Base-by-base conservation (phyloP, 129 eudicot species). In the Ambrosia trifida region DNA sequence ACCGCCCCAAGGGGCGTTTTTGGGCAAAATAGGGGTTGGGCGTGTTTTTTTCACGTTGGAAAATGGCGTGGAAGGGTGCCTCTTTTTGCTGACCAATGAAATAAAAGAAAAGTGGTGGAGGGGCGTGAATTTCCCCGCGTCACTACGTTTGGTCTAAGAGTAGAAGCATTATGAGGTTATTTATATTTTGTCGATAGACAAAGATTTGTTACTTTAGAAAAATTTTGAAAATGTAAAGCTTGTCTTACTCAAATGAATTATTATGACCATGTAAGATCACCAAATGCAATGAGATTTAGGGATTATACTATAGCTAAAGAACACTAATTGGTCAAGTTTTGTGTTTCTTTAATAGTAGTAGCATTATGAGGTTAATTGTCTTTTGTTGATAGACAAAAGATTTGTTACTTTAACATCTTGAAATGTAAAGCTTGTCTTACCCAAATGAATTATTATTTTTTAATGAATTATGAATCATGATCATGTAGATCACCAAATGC, bases 381-480 rank as follows among this genome's bases (percentile, higher is more conserved):
- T 74, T 66, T 75, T 19, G 43, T 51, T 64, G 35, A 38, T 6
- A 19, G 49, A 62, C 36, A n/a, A 62, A 58, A 62, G 32, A 73
- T 24, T 18, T 64, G 36, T 40, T 14, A 63, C 64, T 73, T 64
- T 19, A 35, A 73, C 36, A 60, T 44, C 14, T 31, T 44, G 49
- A 72, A n/a, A 60, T 43, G 63, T n/a, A n/a, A 24, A 19, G 16
- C 32, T 72, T 57, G 57, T 14, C 57, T 58, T 72, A 41, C 41
- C 66, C 44, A 3, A n/a, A n/a, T n/a, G n/a, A n/a, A n/a, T n/a
- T n/a, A n/a, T n/a, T n/a, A n/a, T n/a, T n/a, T n/a, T n/a, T n/a
- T n/a, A n/a, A n/a, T n/a, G n/a, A n/a, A n/a, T n/a, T n/a, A n/a
- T n/a, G n/a, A n/a, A n/a, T n/a, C n/a, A n/a, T n/a, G n/a, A n/a